Evolutionary conservation across 306 rosid species (phyloP), one percentile per base, ranked within the genome.

Genomic region (Canavalia ensiformis): DNA sequence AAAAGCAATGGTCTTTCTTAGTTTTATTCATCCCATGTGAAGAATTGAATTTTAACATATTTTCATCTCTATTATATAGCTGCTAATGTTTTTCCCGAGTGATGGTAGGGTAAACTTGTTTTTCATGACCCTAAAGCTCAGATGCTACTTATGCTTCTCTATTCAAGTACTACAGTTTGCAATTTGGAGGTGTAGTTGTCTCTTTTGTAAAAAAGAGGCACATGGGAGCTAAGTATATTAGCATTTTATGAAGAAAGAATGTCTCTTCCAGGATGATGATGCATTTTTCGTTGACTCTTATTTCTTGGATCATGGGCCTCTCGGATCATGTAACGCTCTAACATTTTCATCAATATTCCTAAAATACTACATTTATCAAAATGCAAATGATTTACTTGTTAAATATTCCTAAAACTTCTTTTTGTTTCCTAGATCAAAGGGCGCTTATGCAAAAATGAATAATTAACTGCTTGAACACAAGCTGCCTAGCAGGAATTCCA

Each of bases 241-340:
- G 78, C 79, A 74, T 74, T 81, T 86, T 72, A 37, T 59, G 77
- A 73, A 42, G 80, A 73, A 54, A 79, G 94, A 89, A 90, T 90
- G 92, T 90, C 94, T 72, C 92, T 79, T 67, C 70, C 54, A 71
- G 66, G 77, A 70, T 35, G 47, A 51, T 46, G 50, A 56, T 34
- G 64, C 75, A 54, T 49, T 75, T 71, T 56, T 76, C 76, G 75
- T 83, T 84, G 91, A 87, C 90, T 84, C 83, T 56, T 12, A 87
- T 88, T 87, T 89, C 92, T 89, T 80, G 96, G 97, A 92, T 92
- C 97, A 86, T 88, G 98, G 88, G 92, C 89, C 84, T 86, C 94
- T 94, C 54, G 92, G 93, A 92, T 90, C 94, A 54, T 60, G 84
- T 6, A 63, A 82, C 67, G 81, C 63, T 64, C 59, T 54, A 34